phyloP scores from a whole-genome alignment of 73 alveolate species.

The Paramecium bursaria region DNA sequence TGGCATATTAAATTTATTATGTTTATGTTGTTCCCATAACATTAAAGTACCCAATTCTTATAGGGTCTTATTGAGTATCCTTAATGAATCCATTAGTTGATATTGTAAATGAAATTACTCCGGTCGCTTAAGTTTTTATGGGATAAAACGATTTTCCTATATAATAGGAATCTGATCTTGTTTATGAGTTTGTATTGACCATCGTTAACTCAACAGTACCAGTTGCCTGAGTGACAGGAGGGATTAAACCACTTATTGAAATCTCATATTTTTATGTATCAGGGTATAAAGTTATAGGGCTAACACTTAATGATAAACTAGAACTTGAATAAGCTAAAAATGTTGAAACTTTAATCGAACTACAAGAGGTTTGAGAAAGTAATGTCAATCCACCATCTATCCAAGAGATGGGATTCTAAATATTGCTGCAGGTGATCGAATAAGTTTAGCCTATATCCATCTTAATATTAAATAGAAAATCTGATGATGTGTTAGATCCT shows the following conservation, averaged over 20 bases:
- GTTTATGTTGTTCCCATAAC: too few relatives aligned
- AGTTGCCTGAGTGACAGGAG: neutral
- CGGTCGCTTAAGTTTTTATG: too few relatives aligned
- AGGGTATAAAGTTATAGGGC: conserved; percentile 11
- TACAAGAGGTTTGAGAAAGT: conserved; percentile 18
- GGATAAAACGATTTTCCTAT: too few relatives aligned
- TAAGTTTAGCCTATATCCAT: conserved; percentile 1
- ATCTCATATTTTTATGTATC: neutral
- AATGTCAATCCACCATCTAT: neutral
- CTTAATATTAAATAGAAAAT: neutral
- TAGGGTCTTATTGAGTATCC: too few relatives aligned
- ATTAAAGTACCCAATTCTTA: too few relatives aligned
- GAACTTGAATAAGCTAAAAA: too few relatives aligned
- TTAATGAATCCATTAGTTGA: too few relatives aligned
- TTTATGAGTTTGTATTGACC: neutral
- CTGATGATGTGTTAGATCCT: neutral
- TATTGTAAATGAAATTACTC: too few relatives aligned
- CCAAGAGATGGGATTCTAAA: conserved; percentile 1
- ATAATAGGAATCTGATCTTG: too few relatives aligned
- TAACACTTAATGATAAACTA: too few relatives aligned
- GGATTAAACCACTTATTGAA: neutral
- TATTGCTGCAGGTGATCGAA: conserved; percentile 25
- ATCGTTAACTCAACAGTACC: conserved; percentile 4
- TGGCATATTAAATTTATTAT: too few relatives aligned
- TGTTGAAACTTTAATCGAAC: conserved; percentile 3